Base-by-base conservation (phyloP, 148 eudicot species). In the Tetragonia tetragonoides region DNA sequence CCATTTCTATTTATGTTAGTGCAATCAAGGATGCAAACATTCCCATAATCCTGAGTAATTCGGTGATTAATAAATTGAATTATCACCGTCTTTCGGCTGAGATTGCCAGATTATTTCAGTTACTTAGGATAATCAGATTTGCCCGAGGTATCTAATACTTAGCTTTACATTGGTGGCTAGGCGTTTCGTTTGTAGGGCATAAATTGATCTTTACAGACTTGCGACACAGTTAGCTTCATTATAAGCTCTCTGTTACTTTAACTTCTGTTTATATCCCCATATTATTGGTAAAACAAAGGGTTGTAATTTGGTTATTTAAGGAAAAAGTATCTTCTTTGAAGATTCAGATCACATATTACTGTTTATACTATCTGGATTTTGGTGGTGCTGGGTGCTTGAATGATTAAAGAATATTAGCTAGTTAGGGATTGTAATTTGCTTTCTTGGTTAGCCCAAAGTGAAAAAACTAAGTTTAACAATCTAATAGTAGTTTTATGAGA, bases 81-180 rank as follows among this genome's bases (percentile, higher is more conserved):
- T 39, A 60, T 82, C 81, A 82, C 84, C 81, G 78, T 82, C 84
- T 82, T 82, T 82, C 84, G 84, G 74, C 81, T 82, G 84, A 82
- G 84, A 78, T 78, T 82, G 84, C 84, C 84, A 66, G 2, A 53
- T 56, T 72, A 0, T 53, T 2, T 65, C 10, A 0, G 6, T 24
- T 0, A 34, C 17, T 17, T 78, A 20, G 2, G 15, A 3, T 59
- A 28, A 28, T 7, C 17, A 0, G 2, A 28, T 24, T 72, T 60
- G 84, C 81, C 84, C 68, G 66, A 56, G 81, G 84, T 82, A 82
- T 82, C 84, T 82, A 79, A 77, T 74, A 75, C 81, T 59, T 39
- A 57, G 81, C 74, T 61, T 81, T 82, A 3, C 1, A 42, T n/a
- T n/a, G 20, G 46, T 69, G 62, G 78, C 77, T 78, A 39, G 81